Conservation (phyloP, 441 rosid species). For the Biscutella laevigata region DNA sequence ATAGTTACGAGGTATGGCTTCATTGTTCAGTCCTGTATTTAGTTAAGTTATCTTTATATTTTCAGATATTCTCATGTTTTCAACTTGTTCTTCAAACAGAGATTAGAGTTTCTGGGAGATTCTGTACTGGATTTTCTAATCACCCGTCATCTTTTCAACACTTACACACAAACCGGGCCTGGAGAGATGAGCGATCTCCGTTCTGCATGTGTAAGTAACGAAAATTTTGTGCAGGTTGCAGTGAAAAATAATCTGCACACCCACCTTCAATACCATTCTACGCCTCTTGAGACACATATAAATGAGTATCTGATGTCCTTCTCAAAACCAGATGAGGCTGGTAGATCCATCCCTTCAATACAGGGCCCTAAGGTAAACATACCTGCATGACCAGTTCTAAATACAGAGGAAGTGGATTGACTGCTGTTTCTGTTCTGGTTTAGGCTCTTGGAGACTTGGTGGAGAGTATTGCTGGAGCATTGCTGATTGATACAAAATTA, state of each 20-base stretch:
- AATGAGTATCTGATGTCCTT: conserved; percentile 50
- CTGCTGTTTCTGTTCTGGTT: conserved; percentile 9
- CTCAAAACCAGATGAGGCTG: conserved; percentile 29
- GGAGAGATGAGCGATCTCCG: conserved; percentile 93
- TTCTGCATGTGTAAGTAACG: conserved; percentile 78
- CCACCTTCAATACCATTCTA: conserved; percentile 56
- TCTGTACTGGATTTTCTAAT: conserved; percentile 81
- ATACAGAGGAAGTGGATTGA: background rate
- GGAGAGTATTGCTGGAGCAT: conserved; percentile 89
- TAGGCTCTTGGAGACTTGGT: conserved; percentile 91
- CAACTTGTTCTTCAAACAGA: conserved; percentile 37
- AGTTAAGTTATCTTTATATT: conserved; percentile 1
- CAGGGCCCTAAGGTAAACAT: conserved; percentile 74
- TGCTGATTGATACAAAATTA: conserved; percentile 59
- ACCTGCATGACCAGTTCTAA: background rate
- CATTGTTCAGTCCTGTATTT: background rate
- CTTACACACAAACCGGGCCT: conserved; percentile 52
- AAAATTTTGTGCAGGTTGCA: conserved; percentile 74
- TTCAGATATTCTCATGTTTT: conserved; percentile 1
- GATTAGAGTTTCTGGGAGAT: conserved; percentile 96
- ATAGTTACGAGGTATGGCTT: conserved; percentile 61
- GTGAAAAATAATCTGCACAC: conserved; percentile 43
- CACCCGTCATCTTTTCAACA: conserved; percentile 67
- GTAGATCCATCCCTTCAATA: conserved; percentile 29
- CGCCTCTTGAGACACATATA: conserved; percentile 45